Evolutionary conservation across 2,329 filamentous ascomycete genomes (phyloP).

Genomic region (Dissoconium aciculare): DNA sequence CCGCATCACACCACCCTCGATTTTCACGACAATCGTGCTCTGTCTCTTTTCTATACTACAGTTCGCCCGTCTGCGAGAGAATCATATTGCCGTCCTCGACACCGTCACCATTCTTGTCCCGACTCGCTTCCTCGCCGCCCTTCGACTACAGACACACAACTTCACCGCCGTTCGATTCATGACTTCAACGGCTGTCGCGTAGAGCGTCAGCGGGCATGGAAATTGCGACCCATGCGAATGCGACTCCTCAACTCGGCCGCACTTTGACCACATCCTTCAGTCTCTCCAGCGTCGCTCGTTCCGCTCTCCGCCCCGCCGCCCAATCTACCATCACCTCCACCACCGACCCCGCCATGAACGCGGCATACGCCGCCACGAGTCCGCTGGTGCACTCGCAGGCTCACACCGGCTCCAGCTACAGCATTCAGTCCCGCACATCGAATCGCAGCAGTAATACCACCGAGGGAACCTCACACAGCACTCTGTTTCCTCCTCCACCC

Average conservation of each 20-base stretch:
- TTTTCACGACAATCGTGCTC: no score
- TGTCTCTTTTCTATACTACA: no score
- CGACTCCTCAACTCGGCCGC: constrained; percentile 15
- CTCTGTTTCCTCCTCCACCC: constrained; percentile 28
- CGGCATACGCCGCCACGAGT: constrained; percentile 9
- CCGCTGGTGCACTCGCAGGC: constrained; percentile 30
- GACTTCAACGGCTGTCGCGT: constrained; percentile 8
- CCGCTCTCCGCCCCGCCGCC: constrained; percentile 3
- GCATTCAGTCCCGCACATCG: constrained; percentile 32
- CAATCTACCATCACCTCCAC: constrained; percentile 7
- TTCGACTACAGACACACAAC: no score
- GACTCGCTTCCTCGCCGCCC: no score
- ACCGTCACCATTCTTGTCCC: no score
- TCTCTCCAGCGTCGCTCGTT: constrained; percentile 14
- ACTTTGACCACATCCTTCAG: constrained; percentile 17
- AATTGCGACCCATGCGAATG: constrained; percentile 18
- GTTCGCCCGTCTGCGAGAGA: no score
- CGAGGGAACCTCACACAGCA: constrained; percentile 31
- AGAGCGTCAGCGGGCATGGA: constrained; percentile 15
- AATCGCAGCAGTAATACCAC: constrained; percentile 34
- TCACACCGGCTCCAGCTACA: constrained; percentile 33
- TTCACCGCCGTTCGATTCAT: no score
- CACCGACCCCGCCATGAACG: constrained; percentile 10
- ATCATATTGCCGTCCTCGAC: no score
- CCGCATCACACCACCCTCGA: no score